Base-by-base conservation (phyloP, 306 rosid genomes). In the Trifolium pratense region DNA sequence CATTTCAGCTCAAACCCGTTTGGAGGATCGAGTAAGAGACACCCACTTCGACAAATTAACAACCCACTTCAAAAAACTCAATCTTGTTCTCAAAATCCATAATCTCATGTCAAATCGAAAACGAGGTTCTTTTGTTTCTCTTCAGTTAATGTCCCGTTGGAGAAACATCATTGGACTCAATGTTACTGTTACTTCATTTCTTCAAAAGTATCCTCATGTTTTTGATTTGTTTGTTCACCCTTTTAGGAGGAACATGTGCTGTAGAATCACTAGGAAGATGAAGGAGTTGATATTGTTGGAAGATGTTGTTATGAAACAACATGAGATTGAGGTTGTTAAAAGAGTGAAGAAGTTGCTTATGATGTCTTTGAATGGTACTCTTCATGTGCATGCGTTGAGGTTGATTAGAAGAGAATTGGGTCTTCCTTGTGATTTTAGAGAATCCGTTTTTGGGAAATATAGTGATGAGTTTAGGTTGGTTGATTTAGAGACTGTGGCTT, bases 71-170 rank as follows among this genome's bases (percentile, higher is more conserved):
- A 78, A 68, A 74, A 88, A 75, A 67, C 87, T 92, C 48, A 46
- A 78, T 6, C 70, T 73, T 21, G 84, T 88, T n/a, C 84, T 86
- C 83, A 55, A 70, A 48, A 83, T 79, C 69, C 87, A 77, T 72
- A 36, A 3, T 0, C 87, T 88, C 67, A 79, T 90, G 90, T 64
- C 72, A 20, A 70, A 49, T 18, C 85, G 92, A 21, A 92, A 85
- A 40, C 92, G 84, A 0, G 92, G 91, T 17, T 84, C 88, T 37
- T 87, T 86, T 40, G 87, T 87, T 14, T 92, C 97, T 18, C 52
- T 88, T 9, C 92, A 87, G 48, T 76, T 90, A 59, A 82, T 88
- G 85, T 84, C 97, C 37, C 84, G 89, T 20, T 92, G 96, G 96
- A 73, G 83, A 72, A 85, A 80, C 75, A 67, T 86, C 10, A 73